phyloP scores from a whole-genome alignment of 1,284 basidiomycete species.

The Rhizopogon hawkerae region DNA sequence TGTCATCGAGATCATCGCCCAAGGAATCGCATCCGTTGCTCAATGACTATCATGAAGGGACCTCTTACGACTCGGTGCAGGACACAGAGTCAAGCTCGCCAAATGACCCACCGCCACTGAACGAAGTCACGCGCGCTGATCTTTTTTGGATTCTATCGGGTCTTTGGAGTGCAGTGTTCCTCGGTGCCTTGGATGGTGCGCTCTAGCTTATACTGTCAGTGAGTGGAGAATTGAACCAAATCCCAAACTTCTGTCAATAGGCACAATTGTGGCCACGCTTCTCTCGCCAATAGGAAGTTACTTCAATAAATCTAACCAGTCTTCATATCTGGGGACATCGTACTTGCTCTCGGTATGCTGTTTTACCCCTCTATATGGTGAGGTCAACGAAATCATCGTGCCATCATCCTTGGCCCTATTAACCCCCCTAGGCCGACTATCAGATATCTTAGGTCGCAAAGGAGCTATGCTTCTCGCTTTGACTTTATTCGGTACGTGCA shows the following conservation, averaged over 20 bases:
- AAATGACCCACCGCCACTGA: conserved; percentile 15
- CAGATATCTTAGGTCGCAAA: conserved; percentile 82
- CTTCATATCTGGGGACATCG: conserved; percentile 82
- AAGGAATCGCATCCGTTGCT: conserved; percentile 24
- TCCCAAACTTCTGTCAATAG: conserved; percentile 27
- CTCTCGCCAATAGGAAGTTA: conserved; percentile 72
- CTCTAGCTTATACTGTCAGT: conserved; percentile 7
- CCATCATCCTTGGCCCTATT: conserved; percentile 10
- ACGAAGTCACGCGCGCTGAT: conserved; percentile 44
- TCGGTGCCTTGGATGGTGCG: conserved; percentile 74
- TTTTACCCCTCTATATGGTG: conserved; percentile 84
- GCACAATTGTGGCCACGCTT: conserved; percentile 72
- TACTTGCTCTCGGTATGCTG: conserved; percentile 85
- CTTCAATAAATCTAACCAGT: conserved; percentile 69
- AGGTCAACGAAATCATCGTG: conserved; percentile 22
- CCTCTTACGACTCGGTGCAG: conserved; percentile 8
- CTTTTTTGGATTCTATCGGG: conserved; percentile 64
- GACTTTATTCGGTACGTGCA: conserved; percentile 61
- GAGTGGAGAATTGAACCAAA: neutral
- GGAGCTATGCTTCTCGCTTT: conserved; percentile 77
- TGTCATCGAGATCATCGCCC: conserved; percentile 15
- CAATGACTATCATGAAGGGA: conserved; percentile 1
- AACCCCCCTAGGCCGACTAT: conserved; percentile 58
- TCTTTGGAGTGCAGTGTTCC: conserved; percentile 71
- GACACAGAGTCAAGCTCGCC: neutral